A percentile compares a stretch with the other conserved stretches of the same genome.
Evolutionary conservation across 2,329 filamentous ascomycete genomes (phyloP).

Genomic region (Epichloe bromicola): DNA sequence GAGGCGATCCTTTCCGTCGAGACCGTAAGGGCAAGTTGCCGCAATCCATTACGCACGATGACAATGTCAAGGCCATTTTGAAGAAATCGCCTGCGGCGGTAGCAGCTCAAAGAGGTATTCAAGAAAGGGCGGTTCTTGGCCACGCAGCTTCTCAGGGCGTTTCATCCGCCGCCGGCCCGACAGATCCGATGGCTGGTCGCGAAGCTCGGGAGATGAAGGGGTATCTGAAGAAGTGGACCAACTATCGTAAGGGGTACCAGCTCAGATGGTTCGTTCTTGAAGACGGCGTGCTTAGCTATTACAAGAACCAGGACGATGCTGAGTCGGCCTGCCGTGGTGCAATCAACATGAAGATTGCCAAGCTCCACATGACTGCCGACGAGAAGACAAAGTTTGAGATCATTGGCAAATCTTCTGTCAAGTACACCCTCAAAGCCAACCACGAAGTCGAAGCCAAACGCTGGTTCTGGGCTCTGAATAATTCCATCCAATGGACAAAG

Average conservation of each 20-base stretch:
- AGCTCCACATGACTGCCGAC: conserved; percentile 87
- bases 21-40: conserved; percentile 92
- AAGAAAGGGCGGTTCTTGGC: conserved; percentile 91
- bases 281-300: conserved; percentile 94
- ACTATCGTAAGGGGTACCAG: conserved; percentile 95
- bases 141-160: conserved; percentile 48
- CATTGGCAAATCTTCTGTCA: conserved; percentile 94
- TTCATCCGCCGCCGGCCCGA: conserved; percentile 34
- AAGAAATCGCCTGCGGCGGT: conserved; percentile 92
- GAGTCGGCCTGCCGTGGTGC: conserved; percentile 92
- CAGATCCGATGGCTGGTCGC: conserved; percentile 57
- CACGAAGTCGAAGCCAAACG: conserved; percentile 96
- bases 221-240: conserved; percentile 98
- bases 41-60: conserved; percentile 93
- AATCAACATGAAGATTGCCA: conserved; percentile 97
- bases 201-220: conserved; percentile 96
- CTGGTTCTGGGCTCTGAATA: conserved; percentile 98
- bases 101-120: conserved; percentile 85
- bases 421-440: conserved; percentile 95
- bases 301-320: conserved; percentile 96
- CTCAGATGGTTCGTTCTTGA: conserved; percentile 95
- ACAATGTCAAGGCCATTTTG: conserved; percentile 72
- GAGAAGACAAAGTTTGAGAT: conserved; percentile 98
- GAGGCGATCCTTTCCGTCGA: conserved; percentile 87
- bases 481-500: conserved; percentile 96